Base-by-base conservation (phyloP, 1,139 yeast species). In the Sugiyamaella japonica region DNA sequence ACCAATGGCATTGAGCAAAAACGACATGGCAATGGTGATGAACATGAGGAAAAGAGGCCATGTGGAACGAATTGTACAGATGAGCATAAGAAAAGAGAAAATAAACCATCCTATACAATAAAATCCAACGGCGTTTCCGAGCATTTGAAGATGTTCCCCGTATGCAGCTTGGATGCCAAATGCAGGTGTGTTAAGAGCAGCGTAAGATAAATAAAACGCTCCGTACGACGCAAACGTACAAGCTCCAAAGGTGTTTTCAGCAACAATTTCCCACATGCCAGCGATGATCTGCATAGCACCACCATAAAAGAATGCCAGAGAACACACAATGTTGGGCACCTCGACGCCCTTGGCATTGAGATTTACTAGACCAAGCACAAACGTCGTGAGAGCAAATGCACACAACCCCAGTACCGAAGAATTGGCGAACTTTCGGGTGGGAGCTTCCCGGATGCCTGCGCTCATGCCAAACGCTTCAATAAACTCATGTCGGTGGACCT, bases 201-300 rank as follows among this genome's bases (percentile, higher is more conserved):
- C 93, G 62, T 72, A 79, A 43, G 90, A 76, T 70, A 87, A 77
- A 96, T 96, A 90, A 72, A 89, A 90, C 0, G 91, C 95, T 58
- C 95, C 97, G 67, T 66, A 89, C 6, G 95, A 85, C 20, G 60
- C 40, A 32, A 86, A 75, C 2, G 95, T 95, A 52, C 86, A 80
- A 57, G 88, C 96, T 82, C 95, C 96, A 76, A 89, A 90, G 53
- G 96, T 84, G 74, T 89, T 89, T 64, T 89, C 95, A 43, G 66
- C 61, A 0, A 66, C 70, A 70, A 85, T 77, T 67, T 84, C 89
- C 79, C 86, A 84, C 84, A 84, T 81, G 50, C 89, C 90, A 34
- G 95, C 93, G 28, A 78, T 63, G 73, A 76, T 70, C 69, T 87
- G 95, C 48, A 86, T 82, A n/a, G 83, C 72, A 9, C 96, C 96